Evolutionary conservation across 139 green algal genomes (phyloP).

Genomic region (Yamagishiella unicocca): DNA sequence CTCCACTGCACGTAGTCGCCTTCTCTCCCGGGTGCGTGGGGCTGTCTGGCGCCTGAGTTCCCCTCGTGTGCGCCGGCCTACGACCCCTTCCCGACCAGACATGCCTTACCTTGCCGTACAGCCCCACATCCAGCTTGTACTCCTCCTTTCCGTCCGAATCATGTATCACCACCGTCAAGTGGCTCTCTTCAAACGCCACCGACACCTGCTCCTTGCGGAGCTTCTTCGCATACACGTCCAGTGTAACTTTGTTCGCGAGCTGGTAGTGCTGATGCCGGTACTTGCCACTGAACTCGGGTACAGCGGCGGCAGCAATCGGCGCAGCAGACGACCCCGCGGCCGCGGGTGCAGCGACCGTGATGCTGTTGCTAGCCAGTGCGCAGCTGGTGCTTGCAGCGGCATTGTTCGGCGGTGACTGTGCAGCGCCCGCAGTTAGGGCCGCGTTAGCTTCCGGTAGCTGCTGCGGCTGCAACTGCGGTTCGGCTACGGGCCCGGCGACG

Average conservation of each 20-base stretch:
- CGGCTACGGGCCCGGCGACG: background rate
- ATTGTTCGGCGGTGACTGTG: background rate
- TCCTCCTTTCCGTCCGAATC: slow-evolving; percentile 59
- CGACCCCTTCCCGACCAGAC: too few relatives aligned
- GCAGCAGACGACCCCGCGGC: slow-evolving; percentile 11
- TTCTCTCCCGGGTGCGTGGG: too few relatives aligned
- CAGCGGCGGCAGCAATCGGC: slow-evolving; percentile 6
- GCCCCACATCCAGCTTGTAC: slow-evolving; percentile 73
- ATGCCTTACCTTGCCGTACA: slow-evolving; percentile 67
- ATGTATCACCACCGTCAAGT: slow-evolving; percentile 51
- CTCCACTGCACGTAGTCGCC: too few relatives aligned
- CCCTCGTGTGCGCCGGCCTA: too few relatives aligned
- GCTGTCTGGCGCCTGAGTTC: too few relatives aligned
- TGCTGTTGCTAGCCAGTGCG: background rate
- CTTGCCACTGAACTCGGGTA: slow-evolving; percentile 44
- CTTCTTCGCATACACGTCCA: slow-evolving; percentile 89
- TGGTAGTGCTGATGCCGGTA: slow-evolving; percentile 90
- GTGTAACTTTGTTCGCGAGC: slow-evolving; percentile 71
- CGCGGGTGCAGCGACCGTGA: slow-evolving; percentile 14
- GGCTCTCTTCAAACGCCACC: slow-evolving; percentile 53
- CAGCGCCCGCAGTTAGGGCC: background rate
- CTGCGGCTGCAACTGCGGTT: background rate
- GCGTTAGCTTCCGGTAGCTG: background rate
- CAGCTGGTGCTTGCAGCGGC: background rate
- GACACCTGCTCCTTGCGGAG: slow-evolving; percentile 71